These are phyloP conservation scores for Calocybe gangraenosa DNA, from an alignment of 768 basidiomycete genomes.

Conservation along the genomic window DNA sequence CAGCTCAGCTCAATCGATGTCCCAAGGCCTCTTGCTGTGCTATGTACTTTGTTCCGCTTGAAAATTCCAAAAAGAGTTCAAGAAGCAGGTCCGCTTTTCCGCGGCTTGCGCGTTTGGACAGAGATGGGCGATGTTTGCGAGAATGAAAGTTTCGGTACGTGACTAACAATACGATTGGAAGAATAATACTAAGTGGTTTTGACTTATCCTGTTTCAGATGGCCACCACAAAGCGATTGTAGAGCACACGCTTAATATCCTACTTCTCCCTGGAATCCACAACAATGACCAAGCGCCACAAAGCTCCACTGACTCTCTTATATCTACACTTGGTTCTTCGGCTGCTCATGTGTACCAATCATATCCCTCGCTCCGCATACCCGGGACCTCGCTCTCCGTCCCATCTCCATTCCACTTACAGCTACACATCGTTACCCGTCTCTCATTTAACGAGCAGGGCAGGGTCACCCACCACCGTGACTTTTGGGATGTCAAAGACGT, in stretches of 20 bases:
- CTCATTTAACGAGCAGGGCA: slow-evolving; percentile 79
- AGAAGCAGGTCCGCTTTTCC: slow-evolving; percentile 61
- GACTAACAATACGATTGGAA: too few species aligned
- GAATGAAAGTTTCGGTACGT: slow-evolving; percentile 71
- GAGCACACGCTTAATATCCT: slow-evolving; percentile 79
- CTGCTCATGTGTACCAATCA: slow-evolving; percentile 29
- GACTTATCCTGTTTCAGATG: slow-evolving; percentile 1
- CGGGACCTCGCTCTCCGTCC: slow-evolving; percentile 53
- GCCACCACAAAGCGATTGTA: slow-evolving; percentile 56
- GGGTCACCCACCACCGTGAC: slow-evolving; percentile 75
- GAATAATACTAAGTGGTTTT: background rate
- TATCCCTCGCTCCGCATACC: slow-evolving; percentile 49
- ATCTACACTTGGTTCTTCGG: slow-evolving; percentile 26
- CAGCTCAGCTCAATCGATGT: background rate
- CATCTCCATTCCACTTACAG: slow-evolving; percentile 71
- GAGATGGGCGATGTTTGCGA: slow-evolving; percentile 74
- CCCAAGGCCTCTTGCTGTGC: slow-evolving; percentile 60
- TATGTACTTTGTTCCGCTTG: slow-evolving; percentile 52
- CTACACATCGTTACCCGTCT: slow-evolving; percentile 70
- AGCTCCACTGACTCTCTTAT: slow-evolving; percentile 37
- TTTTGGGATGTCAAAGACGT: slow-evolving; percentile 81
- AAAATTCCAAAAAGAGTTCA: slow-evolving; percentile 42
- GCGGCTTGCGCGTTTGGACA: slow-evolving; percentile 52
- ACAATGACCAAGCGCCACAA: slow-evolving; percentile 31
- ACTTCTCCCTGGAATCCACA: slow-evolving; percentile 69